These are phyloP conservation scores for Melampsora americana DNA, from an alignment of 1,284 basidiomycete genomes.

Conservation along the genomic window DNA sequence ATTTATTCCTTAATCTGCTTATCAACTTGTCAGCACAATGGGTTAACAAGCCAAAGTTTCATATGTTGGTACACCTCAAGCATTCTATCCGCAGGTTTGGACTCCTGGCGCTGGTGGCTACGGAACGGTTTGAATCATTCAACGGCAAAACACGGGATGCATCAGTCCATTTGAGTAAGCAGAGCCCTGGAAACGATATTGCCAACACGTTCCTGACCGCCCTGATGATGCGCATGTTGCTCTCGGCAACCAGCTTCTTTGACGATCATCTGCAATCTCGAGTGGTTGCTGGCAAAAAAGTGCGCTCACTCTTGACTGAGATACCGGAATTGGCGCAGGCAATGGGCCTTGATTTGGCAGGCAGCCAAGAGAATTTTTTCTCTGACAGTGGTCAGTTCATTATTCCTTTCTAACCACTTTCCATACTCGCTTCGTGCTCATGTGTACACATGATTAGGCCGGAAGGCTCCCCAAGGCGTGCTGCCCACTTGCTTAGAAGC, in stretches of 20 bases:
- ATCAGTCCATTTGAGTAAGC: slow-evolving; percentile 20
- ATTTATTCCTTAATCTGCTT: slow-evolving; percentile 52
- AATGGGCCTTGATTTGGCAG: background rate
- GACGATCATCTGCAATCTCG: background rate
- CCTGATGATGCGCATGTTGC: slow-evolving; percentile 15
- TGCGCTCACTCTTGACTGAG: background rate
- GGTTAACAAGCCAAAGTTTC: slow-evolving; percentile 58
- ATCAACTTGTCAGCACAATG: slow-evolving; percentile 52
- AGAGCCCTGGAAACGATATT: too few species aligned
- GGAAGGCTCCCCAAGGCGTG: too few species aligned
- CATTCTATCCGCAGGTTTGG: slow-evolving; percentile 42
- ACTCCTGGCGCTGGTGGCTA: background rate
- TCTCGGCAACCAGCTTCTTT: slow-evolving; percentile 54
- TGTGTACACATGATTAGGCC: too few species aligned
- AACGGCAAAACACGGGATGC: background rate
- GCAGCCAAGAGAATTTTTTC: too few species aligned
- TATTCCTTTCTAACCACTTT: background rate
- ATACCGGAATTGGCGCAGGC: background rate
- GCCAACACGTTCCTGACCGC: background rate
- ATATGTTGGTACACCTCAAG: slow-evolving; percentile 49
- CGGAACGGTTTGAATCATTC: slow-evolving; percentile 3
- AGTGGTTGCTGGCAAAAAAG: background rate
- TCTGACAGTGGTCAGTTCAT: too few species aligned
- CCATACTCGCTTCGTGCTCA: too few species aligned
- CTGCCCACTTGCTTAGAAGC: too few species aligned